A percentile compares a stretch with the other conserved stretches of the same genome.
phyloP scores from a whole-genome alignment of 2,329 filamentous ascomycete species.

The Hymenoscyphus fraxineus region DNA sequence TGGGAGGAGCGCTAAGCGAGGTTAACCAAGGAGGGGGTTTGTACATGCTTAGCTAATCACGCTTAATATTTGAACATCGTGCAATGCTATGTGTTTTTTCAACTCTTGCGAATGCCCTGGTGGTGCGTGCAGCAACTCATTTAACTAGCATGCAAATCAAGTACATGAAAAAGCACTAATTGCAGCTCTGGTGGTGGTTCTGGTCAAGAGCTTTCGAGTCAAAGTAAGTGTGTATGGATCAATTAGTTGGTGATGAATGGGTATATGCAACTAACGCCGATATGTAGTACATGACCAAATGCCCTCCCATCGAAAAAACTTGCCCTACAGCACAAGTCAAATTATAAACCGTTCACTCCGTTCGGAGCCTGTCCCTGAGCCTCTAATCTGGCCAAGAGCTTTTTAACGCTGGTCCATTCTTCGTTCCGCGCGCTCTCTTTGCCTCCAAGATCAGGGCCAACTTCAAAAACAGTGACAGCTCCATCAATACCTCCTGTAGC shows the following conservation, averaged over 20 bases:
- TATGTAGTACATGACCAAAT: slow-evolving; percentile 12
- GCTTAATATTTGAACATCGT: too few relatives aligned
- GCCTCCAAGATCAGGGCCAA: slow-evolving; percentile 77
- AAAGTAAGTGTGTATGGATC: slow-evolving; percentile 6
- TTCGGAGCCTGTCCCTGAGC: slow-evolving; percentile 30
- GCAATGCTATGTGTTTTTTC: too few relatives aligned
- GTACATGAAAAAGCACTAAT: too few relatives aligned
- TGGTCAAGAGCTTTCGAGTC: not conserved
- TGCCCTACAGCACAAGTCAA: slow-evolving; percentile 2
- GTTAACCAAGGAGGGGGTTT: too few relatives aligned
- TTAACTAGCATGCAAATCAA: too few relatives aligned
- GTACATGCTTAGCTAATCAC: too few relatives aligned
- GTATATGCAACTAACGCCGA: slow-evolving; percentile 21
- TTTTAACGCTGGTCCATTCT: slow-evolving; percentile 93
- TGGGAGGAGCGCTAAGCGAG: too few relatives aligned
- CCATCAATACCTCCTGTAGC: slow-evolving; percentile 92
- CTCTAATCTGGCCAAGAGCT: slow-evolving; percentile 75
- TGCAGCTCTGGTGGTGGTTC: too few relatives aligned
- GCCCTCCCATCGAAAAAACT: not conserved
- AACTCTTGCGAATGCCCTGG: too few relatives aligned
- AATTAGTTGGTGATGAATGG: slow-evolving; percentile 14
- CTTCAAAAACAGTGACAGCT: slow-evolving; percentile 87
- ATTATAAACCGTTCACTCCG: slow-evolving; percentile 25
- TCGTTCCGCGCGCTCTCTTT: slow-evolving; percentile 78
- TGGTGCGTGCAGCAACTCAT: too few relatives aligned